Evolutionary conservation across 257 asterid genomes (phyloP).

Genomic region (Solanum ossicruentum): DNA sequence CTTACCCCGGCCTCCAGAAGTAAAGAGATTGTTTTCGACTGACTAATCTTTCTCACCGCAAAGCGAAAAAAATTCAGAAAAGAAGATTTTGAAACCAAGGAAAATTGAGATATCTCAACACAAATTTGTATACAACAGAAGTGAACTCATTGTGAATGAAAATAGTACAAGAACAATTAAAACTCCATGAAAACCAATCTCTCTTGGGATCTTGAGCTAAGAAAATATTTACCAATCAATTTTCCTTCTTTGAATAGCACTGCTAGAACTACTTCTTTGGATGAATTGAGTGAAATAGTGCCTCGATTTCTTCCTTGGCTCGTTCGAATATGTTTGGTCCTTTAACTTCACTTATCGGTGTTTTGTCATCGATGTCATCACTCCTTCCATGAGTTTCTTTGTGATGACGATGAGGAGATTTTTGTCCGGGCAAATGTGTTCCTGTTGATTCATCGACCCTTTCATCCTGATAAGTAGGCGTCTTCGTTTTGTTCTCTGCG

Average conservation of each 20-base stretch:
- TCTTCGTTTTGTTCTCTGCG: conserved; percentile 20
- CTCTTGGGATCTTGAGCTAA: background rate
- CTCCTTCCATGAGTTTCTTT: conserved; percentile 77
- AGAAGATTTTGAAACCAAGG: background rate
- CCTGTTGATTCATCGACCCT: conserved; percentile 21
- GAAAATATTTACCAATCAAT: conserved; percentile 15
- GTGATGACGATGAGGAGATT: conserved; percentile 27
- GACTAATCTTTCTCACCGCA: background rate
- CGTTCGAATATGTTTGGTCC: conserved; percentile 70
- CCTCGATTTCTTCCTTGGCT: conserved; percentile 88
- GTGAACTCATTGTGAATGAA: background rate
- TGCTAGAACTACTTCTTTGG: conserved; percentile 21
- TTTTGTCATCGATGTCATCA: conserved; percentile 41
- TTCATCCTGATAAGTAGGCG: conserved; percentile 11
- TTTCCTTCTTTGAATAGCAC: conserved; percentile 8
- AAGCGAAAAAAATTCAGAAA: background rate
- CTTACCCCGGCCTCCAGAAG: no score
- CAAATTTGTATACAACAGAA: background rate
- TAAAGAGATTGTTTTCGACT: background rate
- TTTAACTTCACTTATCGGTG: conserved; percentile 38
- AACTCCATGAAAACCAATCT: background rate
- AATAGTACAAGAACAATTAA: background rate
- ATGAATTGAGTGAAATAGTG: conserved; percentile 39
- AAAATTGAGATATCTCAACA: background rate
- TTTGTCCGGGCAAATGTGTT: conserved; percentile 7